Evolutionary conservation across 768 basidiomycete species (phyloP), one percentile per base, ranked within the genome.

Genomic region (Calocybe gangraenosa): DNA sequence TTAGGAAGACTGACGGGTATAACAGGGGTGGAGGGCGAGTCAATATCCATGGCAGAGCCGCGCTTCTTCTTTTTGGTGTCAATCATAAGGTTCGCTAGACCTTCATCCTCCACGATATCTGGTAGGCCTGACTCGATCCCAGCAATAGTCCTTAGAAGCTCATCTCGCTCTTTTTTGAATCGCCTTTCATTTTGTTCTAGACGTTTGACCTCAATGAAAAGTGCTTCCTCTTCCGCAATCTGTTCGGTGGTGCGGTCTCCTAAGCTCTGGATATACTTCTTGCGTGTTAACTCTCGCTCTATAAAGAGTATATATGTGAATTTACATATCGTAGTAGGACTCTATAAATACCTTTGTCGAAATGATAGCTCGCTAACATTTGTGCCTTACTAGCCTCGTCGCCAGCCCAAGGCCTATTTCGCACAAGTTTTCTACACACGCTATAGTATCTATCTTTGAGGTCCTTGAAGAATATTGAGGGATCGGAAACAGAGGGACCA

Each of bases 381-480:
- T 79, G 75, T 13, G 73, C 70, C 64, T 83, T 92, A 57, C 72
- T 71, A 3, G 76, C 68, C 54, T 92, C 86, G 51, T 95, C 92
- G 8, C 92, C 92, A 23, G 76, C 64, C 75, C 92, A 93, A 14
- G 92, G 90, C 20, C 89, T 71, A 56, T 80, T 89, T 35, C 91
- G 78, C 25, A 97, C 74, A 25, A 98, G 76, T 50, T 87, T 89
- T 21, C 96, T 78, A 60, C 92, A 94, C 14, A 94, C 84, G 40
- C 86, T 82, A 62, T 87, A 97, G 58, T 98, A 98, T 21, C 96
- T 76, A 54, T 92, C 90, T 68, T 97, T 98, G 53, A 98, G 65
- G 50, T 96, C 94, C 91, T 93, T 55, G 22, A 22, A 19, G 31
- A 18, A 34, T 9, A 14, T n/a, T 34, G 21, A 46, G 23, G 55